Conservation (phyloP, 352 stramenopile species). For the Globisporangium canariense region DNA sequence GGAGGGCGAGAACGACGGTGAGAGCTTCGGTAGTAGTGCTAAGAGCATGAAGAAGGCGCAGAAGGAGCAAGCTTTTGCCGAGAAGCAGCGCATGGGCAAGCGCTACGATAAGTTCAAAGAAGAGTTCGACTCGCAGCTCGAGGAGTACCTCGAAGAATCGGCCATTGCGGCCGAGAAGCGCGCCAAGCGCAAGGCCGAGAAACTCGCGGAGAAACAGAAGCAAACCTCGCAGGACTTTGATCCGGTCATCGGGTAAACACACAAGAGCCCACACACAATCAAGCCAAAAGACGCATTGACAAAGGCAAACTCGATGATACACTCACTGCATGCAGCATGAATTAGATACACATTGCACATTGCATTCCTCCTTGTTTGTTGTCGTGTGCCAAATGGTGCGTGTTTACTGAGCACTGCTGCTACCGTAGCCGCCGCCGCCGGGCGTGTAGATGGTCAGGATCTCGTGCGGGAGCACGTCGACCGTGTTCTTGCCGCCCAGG, state of each 20-base stretch:
- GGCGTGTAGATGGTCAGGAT: constrained; percentile 95
- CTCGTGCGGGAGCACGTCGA: constrained; percentile 90
- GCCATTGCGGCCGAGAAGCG: constrained; percentile 18
- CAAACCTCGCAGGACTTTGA: constrained; percentile 12
- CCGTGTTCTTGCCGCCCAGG: constrained; percentile 93
- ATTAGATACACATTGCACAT: background rate
- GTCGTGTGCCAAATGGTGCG: background rate
- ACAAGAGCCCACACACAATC: background rate
- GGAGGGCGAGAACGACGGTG: constrained; percentile 25
- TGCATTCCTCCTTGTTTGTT: constrained; percentile 8
- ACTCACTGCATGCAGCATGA: background rate
- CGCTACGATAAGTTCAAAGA: constrained; percentile 50
- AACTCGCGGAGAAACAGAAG: constrained; percentile 7
- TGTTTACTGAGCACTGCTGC: background rate
- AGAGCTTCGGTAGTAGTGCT: background rate
- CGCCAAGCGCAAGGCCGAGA: constrained; percentile 16
- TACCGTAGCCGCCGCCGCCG: constrained; percentile 94
- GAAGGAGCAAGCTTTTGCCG: constrained; percentile 20
- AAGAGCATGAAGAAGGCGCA: constrained; percentile 10
- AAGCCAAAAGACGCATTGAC: no score
- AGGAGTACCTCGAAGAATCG: constrained; percentile 49
- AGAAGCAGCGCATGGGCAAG: constrained; percentile 32
- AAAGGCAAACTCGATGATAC: background rate
- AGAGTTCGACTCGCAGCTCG: constrained; percentile 59
- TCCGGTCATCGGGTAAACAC: constrained; percentile 11